A percentile compares a stretch with the other conserved stretches of the same genome.
Evolutionary conservation across 495 filamentous ascomycete species (phyloP).

Genomic region (Aspergillus diversus): DNA sequence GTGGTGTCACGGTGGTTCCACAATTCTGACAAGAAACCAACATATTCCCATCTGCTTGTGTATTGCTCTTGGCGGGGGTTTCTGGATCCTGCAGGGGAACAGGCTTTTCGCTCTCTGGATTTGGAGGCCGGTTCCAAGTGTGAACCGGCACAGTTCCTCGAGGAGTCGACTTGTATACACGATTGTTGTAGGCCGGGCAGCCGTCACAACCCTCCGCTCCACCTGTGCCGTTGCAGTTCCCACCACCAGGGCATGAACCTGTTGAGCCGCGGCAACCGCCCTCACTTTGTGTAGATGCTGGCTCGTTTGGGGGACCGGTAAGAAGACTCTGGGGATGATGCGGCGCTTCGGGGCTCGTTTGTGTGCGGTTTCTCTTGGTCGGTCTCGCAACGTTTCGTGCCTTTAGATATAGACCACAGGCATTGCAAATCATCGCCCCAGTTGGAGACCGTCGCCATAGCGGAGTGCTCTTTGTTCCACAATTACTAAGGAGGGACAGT

Average conservation of each 20-base stretch:
- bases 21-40: constrained; percentile 97
- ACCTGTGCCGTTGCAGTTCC: constrained; percentile 94
- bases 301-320: constrained; percentile 22
- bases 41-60: constrained; percentile 63
- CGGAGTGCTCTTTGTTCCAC: constrained; percentile 88
- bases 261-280: constrained; percentile 49
- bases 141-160: constrained; percentile 37
- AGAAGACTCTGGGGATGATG: constrained; percentile 16
- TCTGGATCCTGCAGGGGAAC: constrained; percentile 28
- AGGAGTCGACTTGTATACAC: constrained; percentile 78
- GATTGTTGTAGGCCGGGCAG: constrained; percentile 96
- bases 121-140: constrained; percentile 36
- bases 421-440: constrained; percentile 95
- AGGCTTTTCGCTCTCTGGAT: constrained; percentile 29
- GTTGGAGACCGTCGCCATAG: constrained; percentile 93
- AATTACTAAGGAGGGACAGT: constrained; percentile 67
- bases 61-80: constrained; percentile 19
- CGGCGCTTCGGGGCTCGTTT: constrained; percentile 35
- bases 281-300: constrained; percentile 33
- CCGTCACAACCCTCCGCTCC: constrained; percentile 95
- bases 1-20: constrained; percentile 91
- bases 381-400: constrained; percentile 88
- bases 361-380: constrained; percentile 74
- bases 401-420: constrained; percentile 93
- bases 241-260: constrained; percentile 94